Evolutionary conservation across 805 yeast genomes (phyloP).

Genomic region (Sugiyamaella qingdaonensis): DNA sequence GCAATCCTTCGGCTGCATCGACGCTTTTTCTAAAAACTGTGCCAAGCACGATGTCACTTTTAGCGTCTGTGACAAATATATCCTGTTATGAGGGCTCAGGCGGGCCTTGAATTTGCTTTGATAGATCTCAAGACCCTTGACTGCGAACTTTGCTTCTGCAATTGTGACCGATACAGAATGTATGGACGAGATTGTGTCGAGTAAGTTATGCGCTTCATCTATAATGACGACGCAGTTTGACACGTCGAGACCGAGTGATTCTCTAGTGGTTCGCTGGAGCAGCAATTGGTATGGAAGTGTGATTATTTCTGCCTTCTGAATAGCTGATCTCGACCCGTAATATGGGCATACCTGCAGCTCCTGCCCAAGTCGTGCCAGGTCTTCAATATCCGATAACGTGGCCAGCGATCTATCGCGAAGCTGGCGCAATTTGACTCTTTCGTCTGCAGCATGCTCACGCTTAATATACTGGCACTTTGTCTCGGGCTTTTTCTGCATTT

Average conservation of each 20-base stretch:
- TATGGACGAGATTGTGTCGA: conserved; percentile 69
- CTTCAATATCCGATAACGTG: conserved; percentile 73
- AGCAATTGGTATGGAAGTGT: conserved; percentile 83
- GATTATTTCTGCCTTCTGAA: conserved; percentile 62
- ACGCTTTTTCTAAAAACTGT: conserved; percentile 39
- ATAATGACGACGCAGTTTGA: conserved; percentile 66
- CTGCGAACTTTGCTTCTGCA: conserved; percentile 44
- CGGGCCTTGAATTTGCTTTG: conserved; percentile 55
- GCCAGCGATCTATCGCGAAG: conserved; percentile 56
- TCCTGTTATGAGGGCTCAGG: conserved; percentile 67
- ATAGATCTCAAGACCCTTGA: conserved; percentile 51
- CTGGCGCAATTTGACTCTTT: conserved; percentile 33
- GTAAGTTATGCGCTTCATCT: conserved; percentile 88
- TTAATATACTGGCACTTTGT: conserved; percentile 42
- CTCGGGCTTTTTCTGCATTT: conserved; percentile 48
- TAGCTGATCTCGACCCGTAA: conserved; percentile 60
- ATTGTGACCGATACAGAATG: conserved; percentile 58
- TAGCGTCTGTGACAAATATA: conserved; percentile 59
- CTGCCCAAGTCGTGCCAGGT: conserved; percentile 58
- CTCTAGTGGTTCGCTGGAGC: conserved; percentile 57
- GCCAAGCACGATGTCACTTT: conserved; percentile 52
- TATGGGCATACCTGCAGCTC: conserved; percentile 69
- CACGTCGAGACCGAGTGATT: conserved; percentile 53
- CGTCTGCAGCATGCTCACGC: conserved; percentile 31
- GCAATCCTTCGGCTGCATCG: conserved; percentile 29